These are phyloP conservation scores for Volutella citrinella DNA, from an alignment of 2,329 filamentous ascomycete genomes.

Conservation along the genomic window DNA sequence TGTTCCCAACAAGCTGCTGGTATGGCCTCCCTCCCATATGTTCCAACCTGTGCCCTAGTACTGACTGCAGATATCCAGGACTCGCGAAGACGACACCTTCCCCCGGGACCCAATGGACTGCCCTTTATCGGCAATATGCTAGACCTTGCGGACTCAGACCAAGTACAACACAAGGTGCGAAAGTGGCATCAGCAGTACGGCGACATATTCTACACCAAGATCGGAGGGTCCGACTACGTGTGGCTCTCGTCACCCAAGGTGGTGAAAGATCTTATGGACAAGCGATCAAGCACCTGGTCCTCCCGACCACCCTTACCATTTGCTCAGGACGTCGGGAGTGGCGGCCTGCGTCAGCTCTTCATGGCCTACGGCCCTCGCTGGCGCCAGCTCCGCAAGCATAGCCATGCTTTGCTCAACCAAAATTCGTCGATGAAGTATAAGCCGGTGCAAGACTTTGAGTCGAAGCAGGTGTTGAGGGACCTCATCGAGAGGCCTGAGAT, in stretches of 20 bases:
- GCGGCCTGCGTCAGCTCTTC: background rate
- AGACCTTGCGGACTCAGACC: background rate
- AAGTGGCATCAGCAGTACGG: background rate
- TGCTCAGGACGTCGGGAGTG: background rate
- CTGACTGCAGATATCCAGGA: no score
- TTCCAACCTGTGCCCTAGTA: no score
- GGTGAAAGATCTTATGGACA: slow-evolving; percentile 1
- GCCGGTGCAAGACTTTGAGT: slow-evolving; percentile 3
- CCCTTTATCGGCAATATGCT: background rate
- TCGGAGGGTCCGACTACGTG: background rate
- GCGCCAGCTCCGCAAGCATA: no score
- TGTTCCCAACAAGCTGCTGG: no score
- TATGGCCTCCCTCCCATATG: no score
- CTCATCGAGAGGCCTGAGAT: background rate
- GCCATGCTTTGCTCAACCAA: no score
- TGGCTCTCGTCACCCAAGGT: slow-evolving; percentile 1
- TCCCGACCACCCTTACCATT: background rate
- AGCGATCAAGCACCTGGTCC: background rate
- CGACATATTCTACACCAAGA: background rate
- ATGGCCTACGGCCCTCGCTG: no score
- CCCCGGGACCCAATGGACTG: no score
- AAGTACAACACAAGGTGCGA: background rate
- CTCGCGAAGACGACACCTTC: no score
- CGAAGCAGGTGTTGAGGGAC: background rate
- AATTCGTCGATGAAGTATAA: no score